These are phyloP conservation scores for Scheffersomyces segobiensis DNA, from an alignment of 1,139 yeast species.

Conservation along the genomic window DNA sequence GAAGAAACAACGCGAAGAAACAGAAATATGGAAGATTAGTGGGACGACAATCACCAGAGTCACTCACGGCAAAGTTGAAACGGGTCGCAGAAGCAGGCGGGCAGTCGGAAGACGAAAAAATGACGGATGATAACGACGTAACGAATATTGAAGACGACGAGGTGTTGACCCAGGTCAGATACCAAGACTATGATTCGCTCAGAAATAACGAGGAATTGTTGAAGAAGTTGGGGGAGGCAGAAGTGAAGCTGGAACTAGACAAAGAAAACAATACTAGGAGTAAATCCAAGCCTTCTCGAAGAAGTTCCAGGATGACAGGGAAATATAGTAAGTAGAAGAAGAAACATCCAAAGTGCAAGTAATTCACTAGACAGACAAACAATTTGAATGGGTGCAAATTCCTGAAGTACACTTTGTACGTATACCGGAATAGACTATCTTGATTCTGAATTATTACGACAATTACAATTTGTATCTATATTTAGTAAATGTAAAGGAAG, in stretches of 20 bases:
- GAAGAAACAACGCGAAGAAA: slow-evolving; percentile 25
- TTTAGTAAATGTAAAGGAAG: not conserved
- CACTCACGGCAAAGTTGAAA: slow-evolving; percentile 15
- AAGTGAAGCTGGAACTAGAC: not conserved
- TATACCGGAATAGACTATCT: not conserved
- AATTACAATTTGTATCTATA: not conserved
- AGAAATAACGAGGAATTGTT: slow-evolving; percentile 26
- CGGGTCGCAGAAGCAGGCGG: slow-evolving; percentile 5
- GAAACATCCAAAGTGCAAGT: slow-evolving; percentile 6
- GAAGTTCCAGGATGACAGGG: not conserved
- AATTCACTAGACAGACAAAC: slow-evolving; percentile 5
- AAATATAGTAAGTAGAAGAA: slow-evolving; percentile 3
- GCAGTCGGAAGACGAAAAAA: slow-evolving; percentile 8
- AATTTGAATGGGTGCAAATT: not conserved
- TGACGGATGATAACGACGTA: slow-evolving; percentile 16
- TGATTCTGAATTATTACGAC: not conserved
- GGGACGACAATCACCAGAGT: slow-evolving; percentile 17
- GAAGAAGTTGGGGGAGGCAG: slow-evolving; percentile 22
- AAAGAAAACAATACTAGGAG: not conserved
- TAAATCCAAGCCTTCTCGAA: not conserved
- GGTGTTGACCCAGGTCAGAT: slow-evolving; percentile 29
- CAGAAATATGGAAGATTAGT: slow-evolving; percentile 38
- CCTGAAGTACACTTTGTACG: not conserved
- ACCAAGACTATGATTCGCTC: slow-evolving; percentile 30
- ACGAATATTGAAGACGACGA: slow-evolving; percentile 24